A percentile compares a stretch with the other conserved stretches of the same genome.
These are phyloP conservation scores for Onygenales sp. DNA, from an alignment of 2,329 filamentous ascomycete genomes.

Conservation along the genomic window DNA sequence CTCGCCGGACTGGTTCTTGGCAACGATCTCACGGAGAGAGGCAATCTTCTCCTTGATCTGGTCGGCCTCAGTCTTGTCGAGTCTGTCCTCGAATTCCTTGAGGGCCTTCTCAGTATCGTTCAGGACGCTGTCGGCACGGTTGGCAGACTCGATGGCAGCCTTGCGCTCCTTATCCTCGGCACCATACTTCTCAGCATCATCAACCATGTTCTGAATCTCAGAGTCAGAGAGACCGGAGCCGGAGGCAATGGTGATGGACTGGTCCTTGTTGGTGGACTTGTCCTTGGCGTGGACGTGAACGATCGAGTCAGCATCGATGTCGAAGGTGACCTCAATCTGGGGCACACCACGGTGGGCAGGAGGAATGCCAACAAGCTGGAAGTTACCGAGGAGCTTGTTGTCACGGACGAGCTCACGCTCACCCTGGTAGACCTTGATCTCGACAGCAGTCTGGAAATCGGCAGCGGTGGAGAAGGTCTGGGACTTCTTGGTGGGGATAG, in stretches of 20 bases:
- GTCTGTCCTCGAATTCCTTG: slow-evolving; percentile 89
- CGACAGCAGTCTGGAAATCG: slow-evolving; percentile 96
- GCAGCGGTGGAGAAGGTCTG: slow-evolving; percentile 96
- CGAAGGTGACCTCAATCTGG: slow-evolving; percentile 95
- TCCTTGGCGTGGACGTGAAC: slow-evolving; percentile 98
- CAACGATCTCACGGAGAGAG: slow-evolving; percentile 75
- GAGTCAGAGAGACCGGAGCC: slow-evolving; percentile 90
- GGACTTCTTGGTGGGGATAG: slow-evolving; percentile 98
- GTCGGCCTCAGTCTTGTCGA: slow-evolving; percentile 93
- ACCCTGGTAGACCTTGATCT: slow-evolving; percentile 99
- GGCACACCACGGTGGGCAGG: slow-evolving; percentile 93
- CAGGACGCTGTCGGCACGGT: slow-evolving; percentile 89
- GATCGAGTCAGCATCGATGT: slow-evolving; percentile 96
- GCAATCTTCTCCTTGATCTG: slow-evolving; percentile 90
- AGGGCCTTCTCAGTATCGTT: slow-evolving; percentile 98
- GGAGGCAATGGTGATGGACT: slow-evolving; percentile 97
- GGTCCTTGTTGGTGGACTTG: slow-evolving; percentile 98
- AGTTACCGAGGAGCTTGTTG: slow-evolving; percentile 98
- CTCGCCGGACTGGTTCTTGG: slow-evolving; percentile 92
- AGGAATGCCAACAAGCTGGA: slow-evolving; percentile 96
- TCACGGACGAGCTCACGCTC: slow-evolving; percentile 98
- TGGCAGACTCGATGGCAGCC: slow-evolving; percentile 87
- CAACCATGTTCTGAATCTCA: slow-evolving; percentile 96
- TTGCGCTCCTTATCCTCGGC: slow-evolving; percentile 96
- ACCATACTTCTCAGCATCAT: slow-evolving; percentile 94